phyloP scores from a whole-genome alignment of 148 eudicot genomes.

The Polygonum maritimum region DNA sequence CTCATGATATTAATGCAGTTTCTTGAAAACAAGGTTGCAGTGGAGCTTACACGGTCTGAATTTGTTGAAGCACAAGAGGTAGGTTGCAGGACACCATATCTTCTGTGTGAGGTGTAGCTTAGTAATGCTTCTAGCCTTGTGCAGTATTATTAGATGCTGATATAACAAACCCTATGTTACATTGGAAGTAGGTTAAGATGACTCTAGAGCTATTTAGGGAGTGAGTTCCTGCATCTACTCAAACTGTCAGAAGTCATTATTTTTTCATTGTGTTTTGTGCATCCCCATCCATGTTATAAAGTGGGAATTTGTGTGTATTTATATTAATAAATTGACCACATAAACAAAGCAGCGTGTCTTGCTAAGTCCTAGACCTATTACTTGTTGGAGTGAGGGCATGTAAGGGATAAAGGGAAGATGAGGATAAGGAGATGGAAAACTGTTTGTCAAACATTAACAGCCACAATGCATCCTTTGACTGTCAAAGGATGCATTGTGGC shows the following conservation, averaged over 20 bases:
- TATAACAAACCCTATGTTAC: background rate
- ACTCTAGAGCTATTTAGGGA: background rate
- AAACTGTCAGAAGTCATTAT: background rate
- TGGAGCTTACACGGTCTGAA: slow-evolving; percentile 89
- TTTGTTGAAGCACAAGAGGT: slow-evolving; percentile 99
- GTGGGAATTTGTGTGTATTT: background rate
- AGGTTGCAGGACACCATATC: slow-evolving; percentile 13
- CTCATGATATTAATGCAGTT: slow-evolving; percentile 93
- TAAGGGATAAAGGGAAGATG: background rate
- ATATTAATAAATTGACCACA: background rate
- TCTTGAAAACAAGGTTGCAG: slow-evolving; percentile 89
- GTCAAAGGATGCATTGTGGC: background rate
- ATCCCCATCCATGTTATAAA: background rate
- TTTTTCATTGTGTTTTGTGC: background rate
- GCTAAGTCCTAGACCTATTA: background rate
- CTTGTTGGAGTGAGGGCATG: background rate
- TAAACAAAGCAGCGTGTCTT: background rate
- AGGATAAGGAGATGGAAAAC: background rate
- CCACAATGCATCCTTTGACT: no score
- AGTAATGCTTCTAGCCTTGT: background rate
- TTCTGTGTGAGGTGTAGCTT: background rate
- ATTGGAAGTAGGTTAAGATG: background rate
- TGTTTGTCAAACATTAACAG: background rate
- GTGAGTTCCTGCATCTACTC: background rate
- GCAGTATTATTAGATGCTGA: background rate